A percentile compares a stretch with the other conserved stretches of the same genome.
Conservation (phyloP, 106 monocot species). For the Apostasia shenzhenica region DNA sequence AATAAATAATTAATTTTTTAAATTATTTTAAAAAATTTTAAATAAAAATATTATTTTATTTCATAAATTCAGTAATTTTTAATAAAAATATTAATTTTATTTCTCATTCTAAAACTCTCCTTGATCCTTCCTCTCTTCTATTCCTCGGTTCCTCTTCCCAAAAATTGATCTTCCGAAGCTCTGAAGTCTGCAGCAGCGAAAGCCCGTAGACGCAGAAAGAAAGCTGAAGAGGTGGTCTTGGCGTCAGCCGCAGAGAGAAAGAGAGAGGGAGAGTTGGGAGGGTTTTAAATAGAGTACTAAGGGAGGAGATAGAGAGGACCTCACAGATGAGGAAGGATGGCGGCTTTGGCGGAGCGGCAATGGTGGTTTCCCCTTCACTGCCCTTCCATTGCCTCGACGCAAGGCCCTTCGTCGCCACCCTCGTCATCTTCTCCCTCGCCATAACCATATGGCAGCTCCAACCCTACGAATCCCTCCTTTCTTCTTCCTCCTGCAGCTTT, state of each 20-base stretch:
- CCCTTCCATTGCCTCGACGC: constrained; percentile 32
- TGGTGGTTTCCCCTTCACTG: background rate
- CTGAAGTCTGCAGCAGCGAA: background rate
- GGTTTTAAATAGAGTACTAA: background rate
- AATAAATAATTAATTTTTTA: no score
- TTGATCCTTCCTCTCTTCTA: background rate
- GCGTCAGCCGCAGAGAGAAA: background rate
- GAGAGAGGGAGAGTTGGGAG: background rate
- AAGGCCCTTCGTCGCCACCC: constrained; percentile 42
- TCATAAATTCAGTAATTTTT: no score
- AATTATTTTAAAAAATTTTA: no score
- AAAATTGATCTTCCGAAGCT: background rate
- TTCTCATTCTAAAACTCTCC: no score
- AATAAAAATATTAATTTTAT: no score
- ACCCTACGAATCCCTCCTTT: constrained; percentile 44
- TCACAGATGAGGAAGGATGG: constrained; percentile 4
- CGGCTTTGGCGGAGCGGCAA: background rate
- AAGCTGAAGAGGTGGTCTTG: no score
- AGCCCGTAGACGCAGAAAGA: no score
- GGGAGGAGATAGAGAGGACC: background rate
- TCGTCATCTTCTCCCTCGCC: constrained; percentile 32
- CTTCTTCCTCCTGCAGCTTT: constrained; percentile 12
- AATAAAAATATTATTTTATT: no score
- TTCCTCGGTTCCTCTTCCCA: background rate
- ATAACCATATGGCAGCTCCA: constrained; percentile 56